Evolutionary conservation across 345 rosid genomes (phyloP).

Genomic region (Pugionium cornutum): DNA sequence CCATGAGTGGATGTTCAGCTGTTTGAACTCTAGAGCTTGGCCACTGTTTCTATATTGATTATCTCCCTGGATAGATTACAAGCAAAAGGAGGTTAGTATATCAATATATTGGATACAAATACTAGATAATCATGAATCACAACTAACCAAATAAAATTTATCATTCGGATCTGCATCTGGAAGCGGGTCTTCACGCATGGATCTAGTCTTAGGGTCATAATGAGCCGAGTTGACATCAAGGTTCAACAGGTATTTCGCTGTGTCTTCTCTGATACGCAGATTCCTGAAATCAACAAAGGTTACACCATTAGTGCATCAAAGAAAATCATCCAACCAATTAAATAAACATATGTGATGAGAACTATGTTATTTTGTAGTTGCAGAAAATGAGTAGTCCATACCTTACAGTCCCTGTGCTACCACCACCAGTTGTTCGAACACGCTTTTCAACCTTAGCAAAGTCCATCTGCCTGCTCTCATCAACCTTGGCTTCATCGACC

Average conservation of each 20-base stretch:
- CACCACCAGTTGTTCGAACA: slow-evolving; percentile 97
- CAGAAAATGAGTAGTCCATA: slow-evolving; percentile 22
- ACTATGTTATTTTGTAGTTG: not conserved
- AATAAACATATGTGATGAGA: not conserved
- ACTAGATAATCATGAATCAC: not conserved
- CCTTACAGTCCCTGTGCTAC: slow-evolving; percentile 98
- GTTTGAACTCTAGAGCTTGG: slow-evolving; percentile 70
- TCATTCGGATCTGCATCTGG: slow-evolving; percentile 78
- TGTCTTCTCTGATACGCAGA: slow-evolving; percentile 78
- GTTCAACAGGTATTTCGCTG: slow-evolving; percentile 71
- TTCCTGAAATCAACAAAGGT: slow-evolving; percentile 44
- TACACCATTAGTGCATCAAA: slow-evolving; percentile 15
- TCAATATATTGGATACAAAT: not conserved
- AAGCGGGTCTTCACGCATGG: slow-evolving; percentile 84
- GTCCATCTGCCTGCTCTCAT: slow-evolving; percentile 94
- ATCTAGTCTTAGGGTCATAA: slow-evolving; percentile 75
- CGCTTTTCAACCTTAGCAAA: slow-evolving; percentile 97
- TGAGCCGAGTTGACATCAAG: slow-evolving; percentile 77
- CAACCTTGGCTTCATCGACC: slow-evolving; percentile 93
- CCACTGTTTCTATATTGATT: slow-evolving; percentile 73
- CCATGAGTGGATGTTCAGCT: slow-evolving; percentile 39
- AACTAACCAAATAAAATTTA: slow-evolving; percentile 60
- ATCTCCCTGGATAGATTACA: slow-evolving; percentile 52
- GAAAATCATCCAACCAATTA: not conserved
- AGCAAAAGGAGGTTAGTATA: not conserved